phyloP scores from a whole-genome alignment of 2,329 filamentous ascomycete genomes.

The Penicillium sp. region DNA sequence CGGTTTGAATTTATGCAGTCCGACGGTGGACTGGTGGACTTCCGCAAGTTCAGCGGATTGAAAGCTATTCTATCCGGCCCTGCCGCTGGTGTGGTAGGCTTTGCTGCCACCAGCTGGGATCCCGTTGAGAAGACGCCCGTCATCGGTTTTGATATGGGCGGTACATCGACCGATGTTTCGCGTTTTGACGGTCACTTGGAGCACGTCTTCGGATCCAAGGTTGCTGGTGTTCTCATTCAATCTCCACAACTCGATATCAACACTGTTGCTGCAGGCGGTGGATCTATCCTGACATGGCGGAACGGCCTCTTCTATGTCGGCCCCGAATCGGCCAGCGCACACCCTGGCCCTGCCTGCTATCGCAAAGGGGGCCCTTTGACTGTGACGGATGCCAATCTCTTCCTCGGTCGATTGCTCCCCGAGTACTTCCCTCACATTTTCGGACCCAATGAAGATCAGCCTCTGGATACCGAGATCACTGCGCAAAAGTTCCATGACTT shows the following conservation, averaged over 20 bases:
- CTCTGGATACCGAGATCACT: conserved; percentile 70
- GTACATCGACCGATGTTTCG: conserved; percentile 83
- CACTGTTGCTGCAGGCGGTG: conserved; percentile 83
- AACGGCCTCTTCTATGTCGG: conserved; percentile 91
- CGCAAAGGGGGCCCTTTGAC: conserved; percentile 85
- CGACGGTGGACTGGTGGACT: conserved; percentile 63
- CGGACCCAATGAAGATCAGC: conserved; percentile 80
- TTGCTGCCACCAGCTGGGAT: conserved; percentile 87
- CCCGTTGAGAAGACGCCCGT: conserved; percentile 74
- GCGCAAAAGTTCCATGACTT: conserved; percentile 69
- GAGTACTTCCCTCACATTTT: conserved; percentile 98
- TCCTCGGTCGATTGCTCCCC: conserved; percentile 76
- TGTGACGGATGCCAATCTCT: conserved; percentile 87
- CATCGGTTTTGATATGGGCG: conserved; percentile 95
- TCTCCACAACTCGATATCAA: conserved; percentile 92
- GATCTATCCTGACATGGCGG: conserved; percentile 66
- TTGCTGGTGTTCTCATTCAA: conserved; percentile 88
- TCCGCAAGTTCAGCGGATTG: conserved; percentile 68
- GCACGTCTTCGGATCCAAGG: conserved; percentile 90
- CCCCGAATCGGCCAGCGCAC: conserved; percentile 83
- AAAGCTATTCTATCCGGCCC: conserved; percentile 86
- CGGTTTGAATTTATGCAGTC: conserved; percentile 97
- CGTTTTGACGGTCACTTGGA: conserved; percentile 84
- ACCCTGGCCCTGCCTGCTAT: conserved; percentile 88
- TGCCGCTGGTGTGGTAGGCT: conserved; percentile 89